Conservation (phyloP, 495 filamentous ascomycete genomes). For the Aspergillus coremiiformis region DNA sequence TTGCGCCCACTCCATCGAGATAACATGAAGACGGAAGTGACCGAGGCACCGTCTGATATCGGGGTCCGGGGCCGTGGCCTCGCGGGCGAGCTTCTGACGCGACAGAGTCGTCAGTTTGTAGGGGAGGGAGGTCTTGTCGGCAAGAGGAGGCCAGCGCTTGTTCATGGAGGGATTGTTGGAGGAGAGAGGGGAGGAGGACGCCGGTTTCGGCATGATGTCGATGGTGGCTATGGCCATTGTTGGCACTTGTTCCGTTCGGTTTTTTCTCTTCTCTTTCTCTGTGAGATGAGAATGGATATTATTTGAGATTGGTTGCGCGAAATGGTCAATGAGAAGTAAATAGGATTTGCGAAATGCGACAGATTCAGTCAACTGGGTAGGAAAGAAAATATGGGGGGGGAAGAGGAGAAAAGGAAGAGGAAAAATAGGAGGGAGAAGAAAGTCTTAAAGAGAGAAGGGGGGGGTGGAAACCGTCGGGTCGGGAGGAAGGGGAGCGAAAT, state of each 20-base stretch:
- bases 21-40: conserved; percentile 36
- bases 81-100: conserved; percentile 35
- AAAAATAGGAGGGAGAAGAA: not conserved
- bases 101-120: conserved; percentile 39
- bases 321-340: not conserved
- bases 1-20: conserved; percentile 35
- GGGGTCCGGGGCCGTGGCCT: conserved; percentile 36
- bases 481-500: not conserved
- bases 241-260: not conserved
- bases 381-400: not conserved
- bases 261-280: not conserved
- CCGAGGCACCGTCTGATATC: conserved; percentile 37
- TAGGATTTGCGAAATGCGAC: not conserved
- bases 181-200: conserved; percentile 9
- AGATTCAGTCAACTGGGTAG: no score
- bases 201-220: conserved; percentile 8
- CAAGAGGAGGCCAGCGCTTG: conserved; percentile 38
- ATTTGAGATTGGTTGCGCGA: not conserved
- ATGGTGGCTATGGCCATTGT: conserved; percentile 16
- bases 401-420: conserved; percentile 1
- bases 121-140: conserved; percentile 35
- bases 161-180: conserved; percentile 26
- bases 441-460: not conserved
- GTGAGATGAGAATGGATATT: no score
- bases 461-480: not conserved